These are phyloP conservation scores for Ulvella scutata DNA, from an alignment of 139 green algal species.

Conservation along the genomic window DNA sequence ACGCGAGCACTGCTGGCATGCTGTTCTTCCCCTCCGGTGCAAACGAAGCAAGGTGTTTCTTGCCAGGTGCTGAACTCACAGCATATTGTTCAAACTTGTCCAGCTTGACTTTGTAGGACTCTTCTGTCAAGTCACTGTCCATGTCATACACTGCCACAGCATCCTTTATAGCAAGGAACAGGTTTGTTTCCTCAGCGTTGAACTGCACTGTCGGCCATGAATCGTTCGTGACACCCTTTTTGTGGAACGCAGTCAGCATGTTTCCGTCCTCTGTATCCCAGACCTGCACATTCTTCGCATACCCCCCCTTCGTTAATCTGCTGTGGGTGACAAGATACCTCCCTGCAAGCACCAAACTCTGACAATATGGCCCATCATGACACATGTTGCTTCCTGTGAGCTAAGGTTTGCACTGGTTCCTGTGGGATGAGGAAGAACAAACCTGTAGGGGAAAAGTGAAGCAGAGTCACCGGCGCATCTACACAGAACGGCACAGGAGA, in stretches of 20 bases:
- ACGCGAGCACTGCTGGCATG: neutral
- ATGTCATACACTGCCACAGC: neutral
- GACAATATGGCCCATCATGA: too few species aligned
- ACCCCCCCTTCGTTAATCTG: neutral
- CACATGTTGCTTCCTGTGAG: too few species aligned
- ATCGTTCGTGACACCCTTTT: neutral
- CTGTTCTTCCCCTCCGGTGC: neutral
- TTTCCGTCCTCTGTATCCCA: neutral
- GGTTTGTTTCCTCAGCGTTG: neutral
- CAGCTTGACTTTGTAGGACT: neutral
- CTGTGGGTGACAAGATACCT: neutral
- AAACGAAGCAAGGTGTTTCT: neutral
- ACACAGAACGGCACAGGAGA: too few species aligned
- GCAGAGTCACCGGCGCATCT: too few species aligned
- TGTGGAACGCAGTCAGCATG: neutral
- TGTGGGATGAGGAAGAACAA: too few species aligned
- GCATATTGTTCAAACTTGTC: neutral
- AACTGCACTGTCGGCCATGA: neutral
- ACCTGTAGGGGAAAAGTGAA: too few species aligned
- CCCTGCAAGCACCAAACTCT: too few species aligned
- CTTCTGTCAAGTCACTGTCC: neutral
- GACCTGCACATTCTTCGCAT: slow-evolving; percentile 1
- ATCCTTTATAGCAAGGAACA: neutral
- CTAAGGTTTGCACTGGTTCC: too few species aligned
- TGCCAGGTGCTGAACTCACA: neutral